Base-by-base conservation (phyloP, 1,139 yeast genomes). In the Yamadazyma mexicana region DNA sequence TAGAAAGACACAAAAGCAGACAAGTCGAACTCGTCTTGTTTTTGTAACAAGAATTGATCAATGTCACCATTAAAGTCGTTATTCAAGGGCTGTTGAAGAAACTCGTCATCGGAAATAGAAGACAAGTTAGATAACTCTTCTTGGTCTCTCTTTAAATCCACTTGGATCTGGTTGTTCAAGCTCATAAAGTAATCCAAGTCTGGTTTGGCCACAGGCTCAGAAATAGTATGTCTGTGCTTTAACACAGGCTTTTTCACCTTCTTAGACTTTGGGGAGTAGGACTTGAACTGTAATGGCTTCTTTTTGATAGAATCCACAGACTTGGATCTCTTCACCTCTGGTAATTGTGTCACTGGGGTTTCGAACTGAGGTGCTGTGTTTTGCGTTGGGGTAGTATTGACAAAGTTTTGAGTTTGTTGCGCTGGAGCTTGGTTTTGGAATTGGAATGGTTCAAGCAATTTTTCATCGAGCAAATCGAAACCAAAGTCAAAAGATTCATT, bases 261-360 rank as follows among this genome's bases (percentile, higher is more conserved):
- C 28, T 47, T 38, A 4, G 38, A 8, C 40, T 52, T 57, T 33
- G 73, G 72, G 7, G 69, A 66, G 55, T 67, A 66, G n/a, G 64
- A 54, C 47, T 65, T 69, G 56, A 65, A 68, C 49, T 65, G 73
- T 41, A 66, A 57, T 40, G 61, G 64, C 36, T 62, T 47, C 40
- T 55, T 64, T 48, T 57, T 58, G 42, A 51, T n/a, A n/a, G n/a
- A 37, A 35, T 55, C 51, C 20, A 53, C 49, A 6, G 66, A 59
- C 44, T 59, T 62, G 16, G 66, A 49, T 48, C 66, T 56, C 42
- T 54, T 56, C 17, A 37, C 31, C 30, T 40, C 44, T 11, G 53
- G 51, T 17, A 49, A 46, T 39, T 49, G 52, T 35, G 43, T 38
- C 11, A 42, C 49, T 30, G 54, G 52, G 26, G 54, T 49, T 39